These are phyloP conservation scores for Cucumis cinereus DNA, from an alignment of 306 rosid species.

Conservation along the genomic window DNA sequence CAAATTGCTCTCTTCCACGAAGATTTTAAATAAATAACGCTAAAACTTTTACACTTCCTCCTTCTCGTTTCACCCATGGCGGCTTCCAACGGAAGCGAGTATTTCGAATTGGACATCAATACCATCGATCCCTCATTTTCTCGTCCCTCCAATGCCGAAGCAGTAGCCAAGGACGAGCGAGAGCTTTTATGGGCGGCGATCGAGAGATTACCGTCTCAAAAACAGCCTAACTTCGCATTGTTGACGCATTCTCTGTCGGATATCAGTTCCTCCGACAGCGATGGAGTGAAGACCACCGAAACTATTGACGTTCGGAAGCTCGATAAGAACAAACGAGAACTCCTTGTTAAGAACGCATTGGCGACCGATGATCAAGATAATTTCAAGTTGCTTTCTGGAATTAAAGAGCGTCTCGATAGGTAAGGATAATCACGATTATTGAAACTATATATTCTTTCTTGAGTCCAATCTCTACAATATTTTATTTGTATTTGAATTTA, in stretches of 20 bases:
- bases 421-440: neutral
- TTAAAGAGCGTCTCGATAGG: slow-evolving; percentile 64
- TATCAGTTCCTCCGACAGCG: neutral
- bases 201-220: slow-evolving; percentile 44
- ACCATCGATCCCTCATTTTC: slow-evolving; percentile 33
- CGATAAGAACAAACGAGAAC: slow-evolving; percentile 39
- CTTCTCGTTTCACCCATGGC: slow-evolving; percentile 30
- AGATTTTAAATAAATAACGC: neutral
- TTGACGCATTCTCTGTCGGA: slow-evolving; percentile 19
- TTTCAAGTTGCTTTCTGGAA: slow-evolving; percentile 41
- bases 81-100: slow-evolving; percentile 78
- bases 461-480: neutral
- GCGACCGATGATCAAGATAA: slow-evolving; percentile 75
- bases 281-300: neutral
- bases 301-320: slow-evolving; percentile 57
- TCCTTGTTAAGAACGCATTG: slow-evolving; percentile 53
- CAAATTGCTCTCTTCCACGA: neutral
- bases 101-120: slow-evolving; percentile 29
- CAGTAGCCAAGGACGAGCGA: slow-evolving; percentile 45
- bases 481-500: too few species aligned
- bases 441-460: neutral
- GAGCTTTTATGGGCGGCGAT: slow-evolving; percentile 76
- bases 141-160: slow-evolving; percentile 54
- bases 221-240: slow-evolving; percentile 39
- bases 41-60: neutral